Percentiles rank a stretch among this genome's conserved stretches.
Conservation (phyloP, 164 flowering plant species). For the Malania oleifera region DNA sequence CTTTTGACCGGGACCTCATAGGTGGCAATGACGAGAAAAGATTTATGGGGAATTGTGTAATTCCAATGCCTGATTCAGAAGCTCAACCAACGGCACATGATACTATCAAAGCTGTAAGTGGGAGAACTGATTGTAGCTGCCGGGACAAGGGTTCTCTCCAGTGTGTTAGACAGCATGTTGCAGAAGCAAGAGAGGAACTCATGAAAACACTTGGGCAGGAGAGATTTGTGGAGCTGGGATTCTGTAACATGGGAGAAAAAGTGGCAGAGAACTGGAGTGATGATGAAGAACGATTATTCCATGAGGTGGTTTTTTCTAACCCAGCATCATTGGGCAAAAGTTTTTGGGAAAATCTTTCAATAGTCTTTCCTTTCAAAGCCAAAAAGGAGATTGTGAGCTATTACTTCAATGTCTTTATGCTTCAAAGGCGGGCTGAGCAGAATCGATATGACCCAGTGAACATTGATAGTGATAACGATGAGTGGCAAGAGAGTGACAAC, state of each 20-base stretch:
- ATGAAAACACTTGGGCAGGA: conserved; percentile 37
- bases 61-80: conserved; percentile 42
- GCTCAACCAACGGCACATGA: conserved; percentile 7
- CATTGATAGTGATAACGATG: conserved; percentile 74
- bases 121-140: conserved; percentile 49
- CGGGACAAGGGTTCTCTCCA: conserved; percentile 48
- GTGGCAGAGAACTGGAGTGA: conserved; percentile 58
- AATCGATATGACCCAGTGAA: conserved; percentile 41
- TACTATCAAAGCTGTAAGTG: conserved; percentile 21
- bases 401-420: conserved; percentile 81
- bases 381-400: conserved; percentile 62
- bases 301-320: conserved; percentile 48
- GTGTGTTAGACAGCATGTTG: conserved; percentile 61
- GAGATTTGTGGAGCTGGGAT: conserved; percentile 46
- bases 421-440: conserved; percentile 59
- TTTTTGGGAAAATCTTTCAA: conserved; percentile 51
- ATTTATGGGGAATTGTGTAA: conserved; percentile 45
- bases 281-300: conserved; percentile 57
- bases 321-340: conserved; percentile 50
- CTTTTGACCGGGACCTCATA: not conserved
- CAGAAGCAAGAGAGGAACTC: conserved; percentile 52
- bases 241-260: conserved; percentile 65
- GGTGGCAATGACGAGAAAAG: conserved; percentile 14
- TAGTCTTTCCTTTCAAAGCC: conserved; percentile 42
- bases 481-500: conserved; percentile 43